Conservation (phyloP, 352 stramenopile genomes). For the Elongisporangium undulatum region DNA sequence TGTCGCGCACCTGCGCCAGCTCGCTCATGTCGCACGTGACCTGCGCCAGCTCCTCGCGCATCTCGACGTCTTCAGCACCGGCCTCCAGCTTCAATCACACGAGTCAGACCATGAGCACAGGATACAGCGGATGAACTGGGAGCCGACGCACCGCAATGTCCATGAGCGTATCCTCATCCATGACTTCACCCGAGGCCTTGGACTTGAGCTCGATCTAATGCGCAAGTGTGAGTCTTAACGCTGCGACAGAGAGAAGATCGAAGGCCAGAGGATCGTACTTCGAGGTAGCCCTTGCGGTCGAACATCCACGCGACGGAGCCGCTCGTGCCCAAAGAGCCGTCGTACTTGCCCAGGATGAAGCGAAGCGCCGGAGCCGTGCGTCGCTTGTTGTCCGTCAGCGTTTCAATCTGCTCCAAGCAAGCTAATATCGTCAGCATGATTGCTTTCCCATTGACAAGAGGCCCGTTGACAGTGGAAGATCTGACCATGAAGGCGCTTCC, state of each 20-base stretch:
- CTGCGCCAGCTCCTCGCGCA: conserved; percentile 56
- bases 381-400: conserved; percentile 80
- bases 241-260: background rate
- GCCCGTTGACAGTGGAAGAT: too few species aligned
- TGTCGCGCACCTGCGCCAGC: conserved; percentile 49
- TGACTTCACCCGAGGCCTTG: conserved; percentile 11
- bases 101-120: background rate
- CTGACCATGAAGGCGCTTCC: conserved; percentile 69
- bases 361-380: conserved; percentile 76
- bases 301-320: conserved; percentile 85
- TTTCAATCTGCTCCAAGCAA: conserved; percentile 56
- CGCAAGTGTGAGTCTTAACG: background rate
- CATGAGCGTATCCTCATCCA: conserved; percentile 76
- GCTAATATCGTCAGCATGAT: background rate
- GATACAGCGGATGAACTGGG: background rate
- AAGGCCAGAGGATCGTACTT: conserved; percentile 23
- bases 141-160: conserved; percentile 51
- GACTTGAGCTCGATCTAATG: conserved; percentile 33
- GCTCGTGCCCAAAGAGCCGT: conserved; percentile 61
- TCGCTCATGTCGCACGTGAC: conserved; percentile 69
- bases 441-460: too few species aligned
- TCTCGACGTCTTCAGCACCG: conserved; percentile 65
- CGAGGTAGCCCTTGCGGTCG: conserved; percentile 78
- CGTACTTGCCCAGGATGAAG: conserved; percentile 70
- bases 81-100: conserved; percentile 63